Base-by-base conservation (phyloP, 75 land plant genomes). In the Picea glauca region DNA sequence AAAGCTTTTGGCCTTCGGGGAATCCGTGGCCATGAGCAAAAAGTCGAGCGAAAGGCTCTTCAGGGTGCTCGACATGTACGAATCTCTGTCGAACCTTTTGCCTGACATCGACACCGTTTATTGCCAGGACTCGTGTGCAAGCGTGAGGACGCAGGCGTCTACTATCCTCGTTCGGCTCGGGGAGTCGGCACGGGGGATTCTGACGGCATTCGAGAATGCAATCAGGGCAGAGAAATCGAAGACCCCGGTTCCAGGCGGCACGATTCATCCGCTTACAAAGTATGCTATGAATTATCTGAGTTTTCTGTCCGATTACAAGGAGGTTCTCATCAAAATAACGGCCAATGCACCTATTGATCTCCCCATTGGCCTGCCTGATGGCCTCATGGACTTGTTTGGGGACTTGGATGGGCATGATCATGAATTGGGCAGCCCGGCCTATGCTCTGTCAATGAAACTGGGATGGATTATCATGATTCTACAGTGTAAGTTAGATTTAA, bases 381-480 rank as follows among this genome's bases (percentile, higher is more conserved):
- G 62, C 30, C 2, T 58, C 5, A 14, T 32, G 14, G 46, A 13
- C 57, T 58, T 14, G 75, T 67, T 50, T 61, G 58, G 18, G 21
- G 66, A 8, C 11, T 9, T 1, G 13, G 56, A 50, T 50, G 1
- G 12, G 56, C 12, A 50, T 9, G 84, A 75, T 33, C 40, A 63
- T 31, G 70, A 50, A 20, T 1, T 5, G 20, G 77, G 54, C 26
- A 30, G 8, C 50, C 35, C 50, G 13, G 21, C 76, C 56, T 76
- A 84, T 1, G 75, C 85, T 1, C 57, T 88, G 7, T 81, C 90
- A 2, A 63, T 80, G 8, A 85, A 78, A n/a, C 20, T 89, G 23
- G 87, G 82, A 35, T 89, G 95, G 95, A 81, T 89, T 1, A 70
- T 86, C 14, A 83, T 89, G 18, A 81, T 89, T 11, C 86, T 94